These are phyloP conservation scores for Candida maesae DNA, from an alignment of 805 yeast genomes.

Conservation along the genomic window DNA sequence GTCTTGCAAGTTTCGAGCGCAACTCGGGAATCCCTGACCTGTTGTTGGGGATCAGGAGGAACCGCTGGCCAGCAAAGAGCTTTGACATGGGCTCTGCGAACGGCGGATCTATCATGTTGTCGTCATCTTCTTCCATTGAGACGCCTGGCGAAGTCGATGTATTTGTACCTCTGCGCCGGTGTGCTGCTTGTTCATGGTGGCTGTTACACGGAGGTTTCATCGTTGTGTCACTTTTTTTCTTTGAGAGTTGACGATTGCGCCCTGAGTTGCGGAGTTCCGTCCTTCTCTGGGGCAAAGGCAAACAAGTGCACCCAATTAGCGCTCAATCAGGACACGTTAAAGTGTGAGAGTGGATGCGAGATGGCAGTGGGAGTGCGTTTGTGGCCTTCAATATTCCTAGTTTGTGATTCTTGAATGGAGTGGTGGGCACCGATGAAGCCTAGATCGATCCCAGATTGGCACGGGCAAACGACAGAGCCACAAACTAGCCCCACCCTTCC, in stretches of 20 bases:
- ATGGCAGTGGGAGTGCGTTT: too few species aligned
- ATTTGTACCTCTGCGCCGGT: background rate
- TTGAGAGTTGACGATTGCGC: too few species aligned
- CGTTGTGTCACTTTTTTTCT: constrained; percentile 1
- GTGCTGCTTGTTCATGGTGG: background rate
- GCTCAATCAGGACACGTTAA: too few species aligned
- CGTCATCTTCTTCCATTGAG: background rate
- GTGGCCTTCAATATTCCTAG: too few species aligned
- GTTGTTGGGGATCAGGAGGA: constrained; percentile 23
- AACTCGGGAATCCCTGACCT: constrained; percentile 16
- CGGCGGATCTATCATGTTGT: constrained; percentile 1
- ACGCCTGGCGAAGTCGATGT: background rate
- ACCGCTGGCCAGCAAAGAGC: constrained; percentile 16
- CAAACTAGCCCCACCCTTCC: too few species aligned
- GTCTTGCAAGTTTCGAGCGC: constrained; percentile 17
- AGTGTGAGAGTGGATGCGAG: too few species aligned
- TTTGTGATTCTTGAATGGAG: too few species aligned
- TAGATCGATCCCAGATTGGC: too few species aligned
- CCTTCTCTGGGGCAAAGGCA: too few species aligned
- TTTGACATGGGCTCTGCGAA: constrained; percentile 9
- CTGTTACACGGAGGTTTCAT: background rate
- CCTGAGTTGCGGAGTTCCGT: background rate
- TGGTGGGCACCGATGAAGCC: too few species aligned
- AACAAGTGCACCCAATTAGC: too few species aligned
- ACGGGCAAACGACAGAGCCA: too few species aligned